Evolutionary conservation across 768 basidiomycete genomes (phyloP).

Genomic region (Asterophora lycoperdoides): DNA sequence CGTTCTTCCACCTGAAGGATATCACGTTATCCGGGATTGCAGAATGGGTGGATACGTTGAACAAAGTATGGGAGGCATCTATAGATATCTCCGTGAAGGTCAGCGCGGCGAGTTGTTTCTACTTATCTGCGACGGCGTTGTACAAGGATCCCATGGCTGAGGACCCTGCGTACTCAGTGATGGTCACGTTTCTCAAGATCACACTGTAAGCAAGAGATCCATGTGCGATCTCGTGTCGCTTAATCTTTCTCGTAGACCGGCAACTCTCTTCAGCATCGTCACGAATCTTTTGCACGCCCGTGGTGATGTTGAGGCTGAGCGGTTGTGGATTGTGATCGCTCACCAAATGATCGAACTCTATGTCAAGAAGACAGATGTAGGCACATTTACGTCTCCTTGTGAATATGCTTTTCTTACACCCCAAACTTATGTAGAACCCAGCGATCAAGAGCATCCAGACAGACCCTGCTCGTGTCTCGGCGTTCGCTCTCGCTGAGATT

Average conservation of each 20-base stretch:
- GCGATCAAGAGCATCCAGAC: conserved; percentile 48
- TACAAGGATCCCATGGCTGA: conserved; percentile 38
- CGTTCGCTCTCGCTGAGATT: conserved; percentile 68
- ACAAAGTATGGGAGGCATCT: conserved; percentile 59
- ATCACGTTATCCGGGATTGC: conserved; percentile 37
- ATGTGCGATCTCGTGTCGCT: neutral
- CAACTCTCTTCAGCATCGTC: conserved; percentile 45
- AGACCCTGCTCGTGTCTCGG: conserved; percentile 49
- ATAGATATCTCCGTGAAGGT: conserved; percentile 64
- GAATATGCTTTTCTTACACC: neutral
- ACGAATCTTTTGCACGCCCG: conserved; percentile 58
- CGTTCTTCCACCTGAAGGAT: conserved; percentile 49
- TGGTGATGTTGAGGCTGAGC: conserved; percentile 55
- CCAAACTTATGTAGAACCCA: conserved; percentile 5
- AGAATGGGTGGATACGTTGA: conserved; percentile 42
- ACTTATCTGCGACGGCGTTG: conserved; percentile 38
- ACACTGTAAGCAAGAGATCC: conserved; percentile 37
- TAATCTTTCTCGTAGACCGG: conserved; percentile 30
- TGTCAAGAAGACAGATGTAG: conserved; percentile 44
- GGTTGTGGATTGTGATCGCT: conserved; percentile 64
- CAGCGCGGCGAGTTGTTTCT: conserved; percentile 48
- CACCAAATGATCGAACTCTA: conserved; percentile 59
- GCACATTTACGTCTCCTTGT: conserved; percentile 8
- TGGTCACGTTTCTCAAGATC: conserved; percentile 42
- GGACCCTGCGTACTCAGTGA: conserved; percentile 33